Conservation (phyloP, 176 grass and related monocot species). For the Lolium perenne region DNA sequence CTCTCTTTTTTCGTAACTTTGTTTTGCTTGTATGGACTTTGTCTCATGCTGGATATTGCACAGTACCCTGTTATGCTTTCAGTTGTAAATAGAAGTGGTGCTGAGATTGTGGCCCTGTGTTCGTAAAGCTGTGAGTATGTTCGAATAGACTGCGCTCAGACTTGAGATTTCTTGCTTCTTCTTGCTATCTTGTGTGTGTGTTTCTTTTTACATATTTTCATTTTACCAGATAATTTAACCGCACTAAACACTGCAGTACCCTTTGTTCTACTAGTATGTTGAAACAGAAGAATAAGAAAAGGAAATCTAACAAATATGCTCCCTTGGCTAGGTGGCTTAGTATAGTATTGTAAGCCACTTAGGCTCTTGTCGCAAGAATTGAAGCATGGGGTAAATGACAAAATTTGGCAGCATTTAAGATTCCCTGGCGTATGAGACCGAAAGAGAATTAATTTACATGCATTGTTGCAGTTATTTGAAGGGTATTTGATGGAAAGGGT, state of each 20-base stretch:
- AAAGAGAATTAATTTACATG: slow-evolving; percentile 2
- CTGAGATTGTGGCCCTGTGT: not conserved
- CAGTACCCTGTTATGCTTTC: not conserved
- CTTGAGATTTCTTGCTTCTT: slow-evolving; percentile 15
- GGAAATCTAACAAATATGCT: not conserved
- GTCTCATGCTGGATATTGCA: not conserved
- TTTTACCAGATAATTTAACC: not conserved
- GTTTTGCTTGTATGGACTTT: slow-evolving; percentile 2
- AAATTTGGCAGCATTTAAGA: slow-evolving; percentile 6
- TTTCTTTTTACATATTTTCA: not conserved
- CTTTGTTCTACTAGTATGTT: slow-evolving; percentile 1
- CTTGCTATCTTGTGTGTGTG: not conserved
- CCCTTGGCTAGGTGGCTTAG: not conserved
- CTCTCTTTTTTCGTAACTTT: not conserved
- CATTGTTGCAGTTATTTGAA: not conserved
- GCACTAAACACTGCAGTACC: not conserved
- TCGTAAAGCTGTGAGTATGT: slow-evolving; percentile 17
- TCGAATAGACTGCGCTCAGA: not conserved
- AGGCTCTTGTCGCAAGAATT: slow-evolving; percentile 10
- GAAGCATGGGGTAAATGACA: not conserved
- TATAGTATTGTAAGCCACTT: slow-evolving; percentile 12
- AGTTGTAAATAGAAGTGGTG: not conserved
- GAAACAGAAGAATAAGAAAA: not conserved
- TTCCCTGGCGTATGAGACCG: not conserved
- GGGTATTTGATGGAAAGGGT: slow-evolving; percentile 20